Evolutionary conservation across 1,139 yeast genomes (phyloP), one percentile per base, ranked within the genome.

Genomic region (Pichia sp.): DNA sequence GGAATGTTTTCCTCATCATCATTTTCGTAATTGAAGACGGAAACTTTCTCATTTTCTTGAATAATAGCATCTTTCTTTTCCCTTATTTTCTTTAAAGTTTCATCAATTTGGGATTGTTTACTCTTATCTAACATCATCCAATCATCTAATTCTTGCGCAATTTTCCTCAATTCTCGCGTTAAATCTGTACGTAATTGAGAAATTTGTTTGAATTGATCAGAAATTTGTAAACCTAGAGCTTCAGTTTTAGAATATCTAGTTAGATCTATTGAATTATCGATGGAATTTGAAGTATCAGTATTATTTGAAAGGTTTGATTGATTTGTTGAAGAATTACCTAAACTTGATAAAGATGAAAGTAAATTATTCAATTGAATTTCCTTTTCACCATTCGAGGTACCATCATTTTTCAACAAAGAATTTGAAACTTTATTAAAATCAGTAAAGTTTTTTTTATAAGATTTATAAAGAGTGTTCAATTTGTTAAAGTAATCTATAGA

Each of bases 71-170:
- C 45, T 49, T 36, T 42, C 41, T 25, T 49, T 9, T 33, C 40
- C 24, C 51, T 50, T 2, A 47, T n/a, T 17, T 39, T 25, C n/a
- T 23, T 30, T 6, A 22, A 45, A 46, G 14, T 51, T 50, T 12
- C 61, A n/a, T 64, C 59, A 26, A 79, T 62, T 31, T 71, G 67
- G 28, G 55, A 55, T 25, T 67, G 53, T 50, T 70, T 74, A 8
- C 60, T 56, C 15, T 70, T 69, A 47, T 77, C 80, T 2, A 72
- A 61, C 33, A 62, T 55, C 22, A 69, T 46, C 39, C 74, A 70
- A 28, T 69, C 74, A 28, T 65, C 61, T 35, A 74, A 63, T 5
- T 65, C 55, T 7, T 56, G 60, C 5, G 68, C 57, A 40, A 79
- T 58, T 33, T 63, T 63, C 31, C 69, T 64, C 47, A 80, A 61